A percentile compares a stretch with the other conserved stretches of the same genome.
These are phyloP conservation scores for Eucalyptus marginata DNA, from an alignment of 345 rosid genomes.

Conservation along the genomic window DNA sequence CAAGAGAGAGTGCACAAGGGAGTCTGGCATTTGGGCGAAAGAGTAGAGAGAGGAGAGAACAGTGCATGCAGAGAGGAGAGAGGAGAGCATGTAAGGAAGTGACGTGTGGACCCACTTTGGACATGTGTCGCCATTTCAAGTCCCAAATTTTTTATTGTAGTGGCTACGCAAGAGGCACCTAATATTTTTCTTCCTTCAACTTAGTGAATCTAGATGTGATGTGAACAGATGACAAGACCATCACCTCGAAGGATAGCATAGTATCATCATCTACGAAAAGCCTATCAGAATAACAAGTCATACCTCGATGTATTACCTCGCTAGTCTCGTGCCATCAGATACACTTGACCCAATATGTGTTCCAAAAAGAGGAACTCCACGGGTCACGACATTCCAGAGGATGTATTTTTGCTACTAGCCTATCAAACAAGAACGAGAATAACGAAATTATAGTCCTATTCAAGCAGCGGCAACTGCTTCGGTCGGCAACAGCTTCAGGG, in stretches of 20 bases:
- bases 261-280: background rate
- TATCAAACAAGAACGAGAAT: background rate
- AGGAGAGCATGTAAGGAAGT: too few species aligned
- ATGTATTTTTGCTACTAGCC: background rate
- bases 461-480: background rate
- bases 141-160: rapidly evolving
- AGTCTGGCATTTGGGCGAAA: too few species aligned
- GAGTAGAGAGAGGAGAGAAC: too few species aligned
- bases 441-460: background rate
- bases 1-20: too few species aligned
- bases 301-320: background rate
- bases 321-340: background rate
- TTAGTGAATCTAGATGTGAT: background rate
- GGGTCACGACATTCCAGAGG: background rate
- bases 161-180: rapidly evolving
- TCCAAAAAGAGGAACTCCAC: background rate
- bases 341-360: background rate
- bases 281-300: background rate
- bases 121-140: too few species aligned
- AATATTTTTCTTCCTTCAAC: too few species aligned
- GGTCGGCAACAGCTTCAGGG: background rate
- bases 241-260: background rate
- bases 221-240: background rate
- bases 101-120: too few species aligned
- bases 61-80: too few species aligned